These are phyloP conservation scores for Monosporascus ibericus DNA, from an alignment of 2,329 filamentous ascomycete genomes.

Conservation along the genomic window DNA sequence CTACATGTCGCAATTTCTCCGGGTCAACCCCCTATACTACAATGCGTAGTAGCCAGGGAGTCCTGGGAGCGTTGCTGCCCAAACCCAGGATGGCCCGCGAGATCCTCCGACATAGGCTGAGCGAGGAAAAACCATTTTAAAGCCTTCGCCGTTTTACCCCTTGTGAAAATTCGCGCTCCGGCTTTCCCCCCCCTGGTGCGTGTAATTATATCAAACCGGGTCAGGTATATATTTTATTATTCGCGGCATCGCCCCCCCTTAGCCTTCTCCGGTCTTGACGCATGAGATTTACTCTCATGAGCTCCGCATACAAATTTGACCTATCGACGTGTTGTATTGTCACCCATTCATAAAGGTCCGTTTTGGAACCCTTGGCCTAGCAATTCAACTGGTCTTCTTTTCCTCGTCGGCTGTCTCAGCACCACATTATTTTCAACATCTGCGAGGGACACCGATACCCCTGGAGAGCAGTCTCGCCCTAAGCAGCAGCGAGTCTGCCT, in stretches of 20 bases:
- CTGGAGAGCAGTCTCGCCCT: background rate
- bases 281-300: background rate
- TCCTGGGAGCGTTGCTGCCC: slow-evolving; percentile 36
- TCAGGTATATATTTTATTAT: slow-evolving; percentile 13
- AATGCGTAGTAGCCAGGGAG: slow-evolving; percentile 23
- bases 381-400: slow-evolving; percentile 15
- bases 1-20: slow-evolving; percentile 22
- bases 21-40: slow-evolving; percentile 18
- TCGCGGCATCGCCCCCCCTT: background rate
- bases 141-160: slow-evolving; percentile 14
- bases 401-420: slow-evolving; percentile 6
- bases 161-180: background rate
- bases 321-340: slow-evolving; percentile 8
- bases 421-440: background rate
- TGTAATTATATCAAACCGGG: background rate
- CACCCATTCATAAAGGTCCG: slow-evolving; percentile 10
- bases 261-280: background rate
- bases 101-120: slow-evolving; percentile 29
- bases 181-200: background rate
- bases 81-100: slow-evolving; percentile 29
- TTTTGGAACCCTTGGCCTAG: slow-evolving; percentile 19
- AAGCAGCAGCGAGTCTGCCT: background rate
- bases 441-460: background rate
- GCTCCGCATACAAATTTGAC: slow-evolving; percentile 1
- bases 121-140: slow-evolving; percentile 18